phyloP scores from a whole-genome alignment of 2,329 filamentous ascomycete species.

The Hypoxylon sp. region DNA sequence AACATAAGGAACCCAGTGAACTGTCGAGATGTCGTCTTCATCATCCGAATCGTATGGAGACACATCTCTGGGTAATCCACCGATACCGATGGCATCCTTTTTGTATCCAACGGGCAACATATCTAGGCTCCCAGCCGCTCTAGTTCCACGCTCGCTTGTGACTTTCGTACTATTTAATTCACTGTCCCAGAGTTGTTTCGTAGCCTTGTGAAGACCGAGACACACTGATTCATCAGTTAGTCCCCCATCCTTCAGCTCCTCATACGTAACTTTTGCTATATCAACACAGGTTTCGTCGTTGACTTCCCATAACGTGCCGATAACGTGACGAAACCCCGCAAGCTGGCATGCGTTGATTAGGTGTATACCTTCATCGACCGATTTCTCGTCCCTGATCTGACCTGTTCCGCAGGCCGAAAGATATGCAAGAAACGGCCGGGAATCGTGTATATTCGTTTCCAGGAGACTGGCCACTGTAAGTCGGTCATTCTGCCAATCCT shows the following conservation, averaged over 20 bases:
- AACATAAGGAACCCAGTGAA: too few species aligned
- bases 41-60: too few species aligned
- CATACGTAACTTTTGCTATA: conserved; percentile 40
- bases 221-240: conserved; percentile 15
- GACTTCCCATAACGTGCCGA: conserved; percentile 60
- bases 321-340: conserved; percentile 59
- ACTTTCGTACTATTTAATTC: too few species aligned
- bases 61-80: too few species aligned
- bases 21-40: too few species aligned
- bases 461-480: conserved; percentile 40
- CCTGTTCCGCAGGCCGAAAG: conserved; percentile 59
- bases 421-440: conserved; percentile 56
- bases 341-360: conserved; percentile 58
- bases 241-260: conserved; percentile 2
- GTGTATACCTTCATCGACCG: conserved; percentile 59
- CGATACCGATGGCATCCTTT: too few species aligned
- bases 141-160: too few species aligned
- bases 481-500: conserved; percentile 45
- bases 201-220: conserved; percentile 4
- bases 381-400: conserved; percentile 35
- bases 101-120: too few species aligned
- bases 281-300: conserved; percentile 54
- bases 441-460: conserved; percentile 35
- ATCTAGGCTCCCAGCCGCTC: too few species aligned
- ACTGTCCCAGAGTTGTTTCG: background rate